Evolutionary conservation across 2,329 filamentous ascomycete genomes (phyloP).

Genomic region (Fusarium neocosmosporiellum): DNA sequence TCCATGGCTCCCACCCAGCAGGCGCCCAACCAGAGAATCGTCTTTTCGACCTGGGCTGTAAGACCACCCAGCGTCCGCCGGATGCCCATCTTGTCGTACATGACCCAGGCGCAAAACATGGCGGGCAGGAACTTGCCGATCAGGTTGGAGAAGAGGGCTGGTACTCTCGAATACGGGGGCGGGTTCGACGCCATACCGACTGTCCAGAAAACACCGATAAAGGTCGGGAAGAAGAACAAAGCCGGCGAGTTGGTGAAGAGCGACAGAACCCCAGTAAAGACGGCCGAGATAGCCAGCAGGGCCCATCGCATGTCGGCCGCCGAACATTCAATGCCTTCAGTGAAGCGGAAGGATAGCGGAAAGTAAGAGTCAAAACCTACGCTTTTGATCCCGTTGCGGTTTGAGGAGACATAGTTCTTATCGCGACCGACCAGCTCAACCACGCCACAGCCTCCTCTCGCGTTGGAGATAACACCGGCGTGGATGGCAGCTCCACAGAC

Average conservation of each 20-base stretch:
- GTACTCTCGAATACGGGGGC: conserved; percentile 74
- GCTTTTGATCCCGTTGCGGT: conserved; percentile 80
- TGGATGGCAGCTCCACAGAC: conserved; percentile 89
- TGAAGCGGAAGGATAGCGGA: conserved; percentile 85
- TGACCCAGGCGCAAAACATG: conserved; percentile 86
- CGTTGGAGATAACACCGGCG: conserved; percentile 78
- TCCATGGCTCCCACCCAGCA: conserved; percentile 93
- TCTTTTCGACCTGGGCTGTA: conserved; percentile 88
- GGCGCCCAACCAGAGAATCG: conserved; percentile 87
- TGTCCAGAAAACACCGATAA: conserved; percentile 87
- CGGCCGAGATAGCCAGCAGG: conserved; percentile 81
- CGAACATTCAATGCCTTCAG: conserved; percentile 71
- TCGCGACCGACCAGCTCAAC: conserved; percentile 78
- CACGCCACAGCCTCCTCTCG: conserved; percentile 83
- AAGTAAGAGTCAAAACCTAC: conserved; percentile 88
- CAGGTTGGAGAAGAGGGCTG: conserved; percentile 80
- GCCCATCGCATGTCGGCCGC: conserved; percentile 87
- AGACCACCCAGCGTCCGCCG: conserved; percentile 77
- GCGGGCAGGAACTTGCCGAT: conserved; percentile 87
- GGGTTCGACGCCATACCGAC: conserved; percentile 91
- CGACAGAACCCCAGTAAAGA: conserved; percentile 81
- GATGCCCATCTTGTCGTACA: conserved; percentile 86
- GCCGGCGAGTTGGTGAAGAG: conserved; percentile 83
- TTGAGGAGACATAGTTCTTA: conserved; percentile 70
- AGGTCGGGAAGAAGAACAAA: conserved; percentile 87